A percentile compares a stretch with the other conserved stretches of the same genome.
These are phyloP conservation scores for Scytalidium sp. DNA, from an alignment of 2,329 filamentous ascomycete genomes.

Conservation along the genomic window DNA sequence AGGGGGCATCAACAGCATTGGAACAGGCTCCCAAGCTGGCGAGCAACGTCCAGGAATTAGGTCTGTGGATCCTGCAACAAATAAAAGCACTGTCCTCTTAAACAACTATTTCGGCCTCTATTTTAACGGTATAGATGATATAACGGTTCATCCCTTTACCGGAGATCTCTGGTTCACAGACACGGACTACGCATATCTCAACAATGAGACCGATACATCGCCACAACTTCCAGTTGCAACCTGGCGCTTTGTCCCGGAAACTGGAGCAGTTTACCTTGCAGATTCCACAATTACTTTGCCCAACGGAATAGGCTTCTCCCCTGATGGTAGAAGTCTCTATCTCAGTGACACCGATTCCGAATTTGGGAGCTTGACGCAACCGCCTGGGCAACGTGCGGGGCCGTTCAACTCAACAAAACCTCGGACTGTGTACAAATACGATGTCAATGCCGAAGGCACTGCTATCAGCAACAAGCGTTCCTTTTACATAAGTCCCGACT, in stretches of 20 bases:
- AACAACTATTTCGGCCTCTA: constrained; percentile 32
- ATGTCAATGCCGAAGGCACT: constrained; percentile 31
- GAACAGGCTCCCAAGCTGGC: constrained; percentile 32
- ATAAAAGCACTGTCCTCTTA: constrained; percentile 23
- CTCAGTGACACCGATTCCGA: constrained; percentile 35
- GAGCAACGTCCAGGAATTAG: constrained; percentile 35
- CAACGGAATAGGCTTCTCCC: constrained; percentile 40
- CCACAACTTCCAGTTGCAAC: constrained; percentile 31
- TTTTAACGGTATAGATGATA: constrained; percentile 36
- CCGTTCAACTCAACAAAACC: constrained; percentile 19
- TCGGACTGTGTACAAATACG: constrained; percentile 36
- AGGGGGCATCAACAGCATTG: constrained; percentile 33
- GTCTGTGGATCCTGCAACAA: constrained; percentile 20
- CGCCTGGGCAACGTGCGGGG: constrained; percentile 20
- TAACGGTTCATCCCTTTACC: constrained; percentile 28
- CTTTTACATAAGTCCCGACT: constrained; percentile 35
- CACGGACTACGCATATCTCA: constrained; percentile 31
- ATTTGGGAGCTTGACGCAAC: constrained; percentile 16
- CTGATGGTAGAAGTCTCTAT: constrained; percentile 32
- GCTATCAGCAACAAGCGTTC: constrained; percentile 34
- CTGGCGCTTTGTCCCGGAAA: constrained; percentile 35
- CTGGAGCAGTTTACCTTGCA: constrained; percentile 30
- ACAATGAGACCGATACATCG: constrained; percentile 33
- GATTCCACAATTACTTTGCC: constrained; percentile 36
- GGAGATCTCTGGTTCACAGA: constrained; percentile 28